Evolutionary conservation across 805 yeast species (phyloP), one percentile per base, ranked within the genome.

Genomic region (Brettanomyces naardenensis): DNA sequence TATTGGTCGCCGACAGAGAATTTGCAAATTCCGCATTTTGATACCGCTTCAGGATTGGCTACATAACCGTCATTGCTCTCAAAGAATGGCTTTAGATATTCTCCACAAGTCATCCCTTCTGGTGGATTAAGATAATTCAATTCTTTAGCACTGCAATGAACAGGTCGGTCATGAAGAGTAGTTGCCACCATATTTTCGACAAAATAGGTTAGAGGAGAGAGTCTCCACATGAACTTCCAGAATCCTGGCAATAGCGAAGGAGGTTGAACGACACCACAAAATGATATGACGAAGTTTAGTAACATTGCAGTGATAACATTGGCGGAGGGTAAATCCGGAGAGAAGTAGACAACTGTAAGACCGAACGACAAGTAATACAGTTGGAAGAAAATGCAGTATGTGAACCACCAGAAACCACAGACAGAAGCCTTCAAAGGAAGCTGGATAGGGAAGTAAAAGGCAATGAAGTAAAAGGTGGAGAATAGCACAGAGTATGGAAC

Each of bases 211-310:
- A 71, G 71, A 7, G 83, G 94, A 19, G 85, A 78, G 17, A 67
- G 68, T 47, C 81, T 72, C 72, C 82, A 79, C 88, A 85, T 81
- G 56, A 81, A 85, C 33, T 73, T 76, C 94, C 94, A 85, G 65
- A 85, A 85, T 1, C 84, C 78, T 10, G 94, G 92, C 78, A 83
- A 71, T 37, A 66, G 59, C 3, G 43, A 29, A 5, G 61, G 61
- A 14, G 78, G 74, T 51, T 78, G 85, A 42, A 78, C 64, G 40
- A 80, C 80, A 63, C 89, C 87, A 56, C 83, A 69, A 63, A 83
- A 82, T 18, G 78, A 63, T 40, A 80, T 67, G 49, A 73, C 58
- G 53, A 81, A 71, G 26, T 80, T 63, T 54, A 75, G 70, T 43
- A 73, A 58, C 46, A 81, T 58, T 31, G 80, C 69, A 37, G 70